Conservation (phyloP, 2,329 filamentous ascomycete species). For the Stagonosporopsis chrysanthemi region DNA sequence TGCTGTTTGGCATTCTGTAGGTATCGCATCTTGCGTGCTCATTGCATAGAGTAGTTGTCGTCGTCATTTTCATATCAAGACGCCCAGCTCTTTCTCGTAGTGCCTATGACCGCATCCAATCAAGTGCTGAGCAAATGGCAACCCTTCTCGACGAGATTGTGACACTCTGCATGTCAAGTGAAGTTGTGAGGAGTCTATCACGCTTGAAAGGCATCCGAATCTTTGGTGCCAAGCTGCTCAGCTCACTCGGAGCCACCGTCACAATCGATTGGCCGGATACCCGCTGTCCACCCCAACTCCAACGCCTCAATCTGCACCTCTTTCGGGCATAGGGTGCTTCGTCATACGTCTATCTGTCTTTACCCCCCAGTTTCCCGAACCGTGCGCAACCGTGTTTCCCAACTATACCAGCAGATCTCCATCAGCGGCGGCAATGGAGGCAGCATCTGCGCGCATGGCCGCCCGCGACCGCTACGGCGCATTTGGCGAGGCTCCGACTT, state of each 20-base stretch:
- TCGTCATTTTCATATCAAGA: too few relatives aligned
- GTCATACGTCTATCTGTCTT: conserved; percentile 20
- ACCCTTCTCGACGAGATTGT: not conserved
- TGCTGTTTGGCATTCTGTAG: not conserved
- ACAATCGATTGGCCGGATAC: conserved; percentile 13
- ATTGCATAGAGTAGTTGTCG: too few relatives aligned
- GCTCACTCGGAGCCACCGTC: not conserved
- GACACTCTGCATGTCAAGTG: not conserved
- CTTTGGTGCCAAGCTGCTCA: conserved; percentile 1
- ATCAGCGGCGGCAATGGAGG: conserved; percentile 70
- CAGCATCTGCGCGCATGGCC: conserved; percentile 92
- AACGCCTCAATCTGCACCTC: conserved; percentile 19
- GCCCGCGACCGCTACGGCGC: conserved; percentile 92
- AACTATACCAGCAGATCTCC: conserved; percentile 22
- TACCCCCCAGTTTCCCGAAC: conserved; percentile 12
- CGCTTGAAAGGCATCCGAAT: not conserved
- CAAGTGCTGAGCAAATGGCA: not conserved
- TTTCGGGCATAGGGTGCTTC: conserved; percentile 19
- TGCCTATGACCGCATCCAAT: not conserved
- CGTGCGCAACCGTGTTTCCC: conserved; percentile 24
- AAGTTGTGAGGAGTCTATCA: not conserved
- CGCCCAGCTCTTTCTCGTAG: too few relatives aligned
- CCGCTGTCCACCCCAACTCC: conserved; percentile 15
- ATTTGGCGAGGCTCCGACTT: conserved; percentile 78
- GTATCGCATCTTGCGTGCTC: not conserved